Evolutionary conservation across 2,329 filamentous ascomycete genomes (phyloP), one percentile per base, ranked within the genome.

Genomic region (Lecanicillium sp.): DNA sequence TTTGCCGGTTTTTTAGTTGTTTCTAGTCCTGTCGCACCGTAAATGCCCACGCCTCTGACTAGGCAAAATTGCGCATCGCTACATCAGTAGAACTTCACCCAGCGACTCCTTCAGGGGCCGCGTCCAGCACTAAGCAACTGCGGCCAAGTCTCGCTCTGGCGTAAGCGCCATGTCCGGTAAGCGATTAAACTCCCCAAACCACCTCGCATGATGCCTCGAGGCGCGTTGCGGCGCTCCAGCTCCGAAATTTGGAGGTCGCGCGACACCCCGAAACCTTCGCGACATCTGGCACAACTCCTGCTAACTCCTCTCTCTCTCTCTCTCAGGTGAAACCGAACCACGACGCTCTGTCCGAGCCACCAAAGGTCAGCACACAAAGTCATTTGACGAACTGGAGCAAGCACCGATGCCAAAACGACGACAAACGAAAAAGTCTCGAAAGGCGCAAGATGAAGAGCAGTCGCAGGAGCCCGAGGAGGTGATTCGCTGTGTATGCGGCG

Each of bases 311-410:
- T 22, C 15, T 15, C 28, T 11, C 9, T 9, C 6, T 22, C 15
- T 15, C 28, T 15, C 51, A 63, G 59, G 60, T 57, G 72, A 78
- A 62, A 60, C 66, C 42, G 90, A 95, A 74, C 85, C 88, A 43
- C 83, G 92, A 60, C 85, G 92, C 57, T 98, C 92, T 31, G 89
- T 92, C 48, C 84, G 92, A 54, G 88, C 90, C 53, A 98, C 92
- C 47, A 98, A 98, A 59, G 92, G 92, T 57, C 89, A 95, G 54
- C 88, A 96, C 63, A 83, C 80, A 18, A 95, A 95, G 63, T 83
- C 84, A 48, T 81, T 87, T 51, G 88, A 95, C 55, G 72, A 83
- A 40, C 74, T 85, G 50, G 83, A 86, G 45, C 67, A 67, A 3
- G 56, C 66, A 43, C 68, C 74, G 41, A 59, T 63, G 8, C 64